Percentiles rank a stretch among this genome's conserved stretches.
phyloP scores from a whole-genome alignment of 2,329 filamentous ascomycete species.

The Alternaria angustiovoidea region DNA sequence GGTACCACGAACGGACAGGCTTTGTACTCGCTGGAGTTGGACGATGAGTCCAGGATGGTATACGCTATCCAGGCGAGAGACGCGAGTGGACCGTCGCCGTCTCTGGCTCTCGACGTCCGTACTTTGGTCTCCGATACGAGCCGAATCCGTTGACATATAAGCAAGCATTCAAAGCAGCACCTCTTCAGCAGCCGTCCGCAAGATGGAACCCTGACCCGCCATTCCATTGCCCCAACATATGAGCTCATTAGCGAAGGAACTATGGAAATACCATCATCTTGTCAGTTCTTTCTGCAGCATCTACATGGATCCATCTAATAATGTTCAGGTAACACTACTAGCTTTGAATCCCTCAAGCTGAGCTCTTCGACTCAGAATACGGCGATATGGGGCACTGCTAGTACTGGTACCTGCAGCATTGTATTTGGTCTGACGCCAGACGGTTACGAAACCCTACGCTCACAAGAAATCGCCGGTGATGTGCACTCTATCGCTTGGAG shows the following conservation, averaged over 20 bases:
- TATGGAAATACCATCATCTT: slow-evolving; percentile 29
- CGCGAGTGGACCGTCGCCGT: slow-evolving; percentile 24
- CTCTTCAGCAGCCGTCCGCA: slow-evolving; percentile 31
- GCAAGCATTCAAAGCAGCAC: slow-evolving; percentile 23
- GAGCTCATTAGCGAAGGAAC: slow-evolving; percentile 28
- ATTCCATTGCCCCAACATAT: slow-evolving; percentile 23
- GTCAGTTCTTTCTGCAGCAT: slow-evolving; percentile 13
- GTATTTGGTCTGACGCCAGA: slow-evolving; percentile 27
- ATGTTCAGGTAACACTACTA: slow-evolving; percentile 29
- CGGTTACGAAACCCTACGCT: slow-evolving; percentile 25
- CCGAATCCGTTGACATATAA: neutral
- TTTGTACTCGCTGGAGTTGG: slow-evolving; percentile 26
- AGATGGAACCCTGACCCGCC: slow-evolving; percentile 28
- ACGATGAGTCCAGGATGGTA: slow-evolving; percentile 20
- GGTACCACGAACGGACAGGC: slow-evolving; percentile 23
- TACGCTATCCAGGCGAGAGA: slow-evolving; percentile 21
- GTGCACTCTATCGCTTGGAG: slow-evolving; percentile 33
- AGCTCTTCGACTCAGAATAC: slow-evolving; percentile 18
- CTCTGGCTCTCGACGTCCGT: slow-evolving; percentile 30
- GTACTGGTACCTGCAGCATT: slow-evolving; percentile 31
- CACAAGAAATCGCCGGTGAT: slow-evolving; percentile 30
- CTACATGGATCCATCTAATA: neutral
- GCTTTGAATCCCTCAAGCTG: slow-evolving; percentile 24
- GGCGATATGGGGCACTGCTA: slow-evolving; percentile 32
- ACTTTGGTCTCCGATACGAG: neutral